These are phyloP conservation scores for Penicillium griseofulvum DNA, from an alignment of 2,329 filamentous ascomycete species.

Conservation along the genomic window DNA sequence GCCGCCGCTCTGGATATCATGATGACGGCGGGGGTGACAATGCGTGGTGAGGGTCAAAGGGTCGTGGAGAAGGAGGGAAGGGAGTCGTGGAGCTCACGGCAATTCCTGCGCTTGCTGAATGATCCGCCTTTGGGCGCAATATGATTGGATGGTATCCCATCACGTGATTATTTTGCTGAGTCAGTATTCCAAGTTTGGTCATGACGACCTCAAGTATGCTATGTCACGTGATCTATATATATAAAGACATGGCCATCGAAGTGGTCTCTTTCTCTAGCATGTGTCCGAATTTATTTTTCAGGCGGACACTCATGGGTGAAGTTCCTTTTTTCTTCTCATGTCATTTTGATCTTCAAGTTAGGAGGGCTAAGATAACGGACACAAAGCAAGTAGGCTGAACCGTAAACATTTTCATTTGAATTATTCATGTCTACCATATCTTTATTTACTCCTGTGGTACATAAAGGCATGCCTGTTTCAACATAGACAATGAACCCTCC, in stretches of 20 bases:
- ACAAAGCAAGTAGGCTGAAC: not conserved
- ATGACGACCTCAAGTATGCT: constrained; percentile 7
- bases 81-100: constrained; percentile 31
- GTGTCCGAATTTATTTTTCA: not conserved
- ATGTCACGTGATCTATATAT: not conserved
- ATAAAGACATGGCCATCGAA: not conserved
- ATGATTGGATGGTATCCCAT: constrained; percentile 31
- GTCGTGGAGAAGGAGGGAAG: constrained; percentile 26
- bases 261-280: not conserved
- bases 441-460: constrained; percentile 30
- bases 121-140: constrained; percentile 36
- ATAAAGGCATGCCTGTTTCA: constrained; percentile 38
- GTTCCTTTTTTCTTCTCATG: not conserved
- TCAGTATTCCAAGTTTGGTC: constrained; percentile 15
- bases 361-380: not conserved
- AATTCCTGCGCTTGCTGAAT: constrained; percentile 41
- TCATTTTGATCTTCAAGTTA: not conserved
- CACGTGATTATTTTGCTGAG: constrained; percentile 33
- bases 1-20: constrained; percentile 49
- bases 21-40: constrained; percentile 34
- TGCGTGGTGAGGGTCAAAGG: constrained; percentile 29
- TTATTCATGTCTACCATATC: not conserved
- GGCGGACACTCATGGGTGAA: not conserved
- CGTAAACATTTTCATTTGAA: not conserved
- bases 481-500: constrained; percentile 24